Evolutionary conservation across 495 filamentous ascomycete genomes (phyloP).

Genomic region (Cairneyella variabilis): DNA sequence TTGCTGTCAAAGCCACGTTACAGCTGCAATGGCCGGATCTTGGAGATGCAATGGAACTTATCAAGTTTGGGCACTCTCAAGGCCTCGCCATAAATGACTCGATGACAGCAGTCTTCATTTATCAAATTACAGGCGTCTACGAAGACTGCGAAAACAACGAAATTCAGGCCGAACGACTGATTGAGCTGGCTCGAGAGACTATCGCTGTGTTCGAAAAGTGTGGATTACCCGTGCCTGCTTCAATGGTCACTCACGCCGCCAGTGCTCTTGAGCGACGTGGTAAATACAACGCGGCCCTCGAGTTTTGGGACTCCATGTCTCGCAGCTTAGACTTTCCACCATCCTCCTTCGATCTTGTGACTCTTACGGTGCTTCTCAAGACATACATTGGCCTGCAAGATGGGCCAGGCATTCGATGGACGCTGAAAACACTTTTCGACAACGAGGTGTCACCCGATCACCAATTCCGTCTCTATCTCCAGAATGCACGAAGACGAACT

Average conservation of each 20-base stretch:
- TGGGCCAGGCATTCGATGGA: constrained; percentile 28
- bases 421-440: constrained; percentile 26
- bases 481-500: constrained; percentile 23
- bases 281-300: constrained; percentile 30
- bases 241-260: constrained; percentile 37
- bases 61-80: constrained; percentile 28
- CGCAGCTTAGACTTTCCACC: constrained; percentile 25
- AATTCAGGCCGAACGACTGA: constrained; percentile 4
- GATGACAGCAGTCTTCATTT: constrained; percentile 28
- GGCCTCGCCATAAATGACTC: constrained; percentile 33
- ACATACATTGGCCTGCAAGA: constrained; percentile 35
- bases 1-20: constrained; percentile 40
- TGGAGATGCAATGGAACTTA: constrained; percentile 27
- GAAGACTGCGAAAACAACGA: constrained; percentile 8
- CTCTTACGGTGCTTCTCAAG: constrained; percentile 33
- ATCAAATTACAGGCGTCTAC: constrained; percentile 27
- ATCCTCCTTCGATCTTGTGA: constrained; percentile 32
- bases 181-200: constrained; percentile 25
- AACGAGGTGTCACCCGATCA: constrained; percentile 30
- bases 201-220: constrained; percentile 27
- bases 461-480: constrained; percentile 28
- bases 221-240: constrained; percentile 26
- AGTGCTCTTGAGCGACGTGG: constrained; percentile 27
- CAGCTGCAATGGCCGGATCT: constrained; percentile 12
- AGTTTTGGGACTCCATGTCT: constrained; percentile 31